These are phyloP conservation scores for Trametes cinnabarina DNA, from an alignment of 768 basidiomycete species.

Conservation along the genomic window DNA sequence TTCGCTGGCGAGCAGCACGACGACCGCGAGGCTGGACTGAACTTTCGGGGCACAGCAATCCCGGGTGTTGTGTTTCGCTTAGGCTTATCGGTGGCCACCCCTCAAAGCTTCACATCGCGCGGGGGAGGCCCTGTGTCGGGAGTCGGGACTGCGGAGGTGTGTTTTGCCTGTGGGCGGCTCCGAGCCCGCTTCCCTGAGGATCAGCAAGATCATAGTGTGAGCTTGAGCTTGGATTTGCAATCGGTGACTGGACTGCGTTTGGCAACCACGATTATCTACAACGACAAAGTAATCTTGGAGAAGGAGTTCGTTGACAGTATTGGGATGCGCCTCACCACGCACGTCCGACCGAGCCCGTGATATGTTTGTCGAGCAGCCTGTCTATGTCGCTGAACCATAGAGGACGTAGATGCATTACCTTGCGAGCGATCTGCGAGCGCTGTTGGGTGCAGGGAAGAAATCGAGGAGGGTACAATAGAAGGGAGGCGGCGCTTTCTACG, in stretches of 20 bases:
- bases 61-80: not conserved
- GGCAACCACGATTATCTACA: too few species aligned
- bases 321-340: not conserved
- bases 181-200: too few species aligned
- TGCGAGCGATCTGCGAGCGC: not conserved
- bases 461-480: not conserved
- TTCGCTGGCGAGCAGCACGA: too few species aligned
- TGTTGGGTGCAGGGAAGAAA: not conserved
- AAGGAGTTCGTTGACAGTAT: not conserved
- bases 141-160: too few species aligned
- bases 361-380: not conserved
- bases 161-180: too few species aligned
- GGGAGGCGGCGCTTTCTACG: slow-evolving; percentile 2
- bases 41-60: not conserved
- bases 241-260: too few species aligned
- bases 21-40: not conserved
- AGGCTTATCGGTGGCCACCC: not conserved
- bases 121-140: too few species aligned
- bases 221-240: too few species aligned
- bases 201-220: too few species aligned
- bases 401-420: not conserved
- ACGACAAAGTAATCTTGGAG: too few species aligned
- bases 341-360: not conserved
- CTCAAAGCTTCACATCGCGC: not conserved
- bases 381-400: not conserved